These are phyloP conservation scores for Geoglossum cookeanum DNA, from an alignment of 2,329 filamentous ascomycete genomes.

Conservation along the genomic window DNA sequence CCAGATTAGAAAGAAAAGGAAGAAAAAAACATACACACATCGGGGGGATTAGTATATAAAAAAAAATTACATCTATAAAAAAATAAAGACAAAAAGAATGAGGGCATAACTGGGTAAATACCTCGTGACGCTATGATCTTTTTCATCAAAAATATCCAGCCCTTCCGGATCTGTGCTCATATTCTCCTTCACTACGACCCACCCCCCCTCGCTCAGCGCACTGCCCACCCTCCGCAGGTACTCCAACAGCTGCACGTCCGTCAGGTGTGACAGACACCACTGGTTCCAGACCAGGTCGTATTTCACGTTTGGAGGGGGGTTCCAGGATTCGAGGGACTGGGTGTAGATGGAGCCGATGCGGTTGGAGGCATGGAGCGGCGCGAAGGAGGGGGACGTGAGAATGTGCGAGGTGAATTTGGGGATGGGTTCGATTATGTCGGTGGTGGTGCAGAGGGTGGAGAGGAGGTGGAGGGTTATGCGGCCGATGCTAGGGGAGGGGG, in stretches of 20 bases:
- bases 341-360: constrained; percentile 48
- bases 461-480: constrained; percentile 64
- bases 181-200: constrained; percentile 69
- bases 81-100: too few relatives aligned
- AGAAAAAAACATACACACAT: too few relatives aligned
- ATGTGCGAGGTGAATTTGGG: constrained; percentile 56
- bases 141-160: constrained; percentile 52
- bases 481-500: constrained; percentile 35
- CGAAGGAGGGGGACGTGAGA: constrained; percentile 16
- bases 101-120: constrained; percentile 14
- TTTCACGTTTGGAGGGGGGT: constrained; percentile 15
- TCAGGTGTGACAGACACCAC: constrained; percentile 76
- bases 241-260: constrained; percentile 47
- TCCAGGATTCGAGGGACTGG: constrained; percentile 57
- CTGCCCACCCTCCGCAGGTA: constrained; percentile 45
- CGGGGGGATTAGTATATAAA: too few relatives aligned
- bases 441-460: constrained; percentile 43
- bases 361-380: constrained; percentile 20
- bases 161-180: constrained; percentile 32
- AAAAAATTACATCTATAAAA: too few relatives aligned
- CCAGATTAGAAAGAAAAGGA: too few relatives aligned
- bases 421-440: constrained; percentile 77
- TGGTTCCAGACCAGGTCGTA: constrained; percentile 83
- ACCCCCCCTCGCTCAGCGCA: constrained; percentile 23
- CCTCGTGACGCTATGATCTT: constrained; percentile 61